Base-by-base conservation (phyloP, 441 rosid species). In the Aquilaria agallochum region DNA sequence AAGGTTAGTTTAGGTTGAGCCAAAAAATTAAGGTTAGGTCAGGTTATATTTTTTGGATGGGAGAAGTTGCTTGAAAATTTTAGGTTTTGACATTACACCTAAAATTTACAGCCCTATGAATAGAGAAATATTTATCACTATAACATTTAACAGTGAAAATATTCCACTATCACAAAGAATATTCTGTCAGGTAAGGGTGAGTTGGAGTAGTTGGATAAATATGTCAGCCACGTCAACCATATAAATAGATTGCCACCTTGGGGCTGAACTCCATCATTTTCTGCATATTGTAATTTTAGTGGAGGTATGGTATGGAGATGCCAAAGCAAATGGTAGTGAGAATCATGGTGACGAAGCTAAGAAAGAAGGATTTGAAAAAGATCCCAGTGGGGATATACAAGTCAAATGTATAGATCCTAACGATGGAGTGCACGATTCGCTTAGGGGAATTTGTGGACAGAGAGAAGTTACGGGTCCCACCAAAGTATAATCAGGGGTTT, bases 391-490 rank as follows among this genome's bases (percentile, higher is more conserved):
- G 81, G 3, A 76, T 73, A 4, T 86, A 82, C 40, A 83, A 90
- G 7, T 56, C 78, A 11, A 77, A 77, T 20, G 60, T 72, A 31
- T 66, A 70, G 31, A 81, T 81, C 13, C 76, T 71, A 5, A 84
- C 74, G 3, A 86, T 88, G 2, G 97, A 86, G 53, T 88, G 97
- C 72, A 70, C 92, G 45, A 91, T 88, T 67, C 88, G 96, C 69
- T 86, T 91, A 2, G 92, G 82, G 30, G 96, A 91, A 15, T 85
- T 85, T 44, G 47, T 59, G 63, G 86, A 82, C 11, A 90, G 90
- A 4, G 94, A 91, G 55, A 86, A 83, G 73, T 83, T 91, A 48
- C 70, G 96, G 60, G 83, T 88, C 40, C 63, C 86, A 73, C 94
- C 96, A 0, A 88, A 73, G 68, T 92, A 96, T 63, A 74, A 68